Evolutionary conservation across 371 early-diverging fungal species (phyloP).

Genomic region (Apophysomyces variabilis): DNA sequence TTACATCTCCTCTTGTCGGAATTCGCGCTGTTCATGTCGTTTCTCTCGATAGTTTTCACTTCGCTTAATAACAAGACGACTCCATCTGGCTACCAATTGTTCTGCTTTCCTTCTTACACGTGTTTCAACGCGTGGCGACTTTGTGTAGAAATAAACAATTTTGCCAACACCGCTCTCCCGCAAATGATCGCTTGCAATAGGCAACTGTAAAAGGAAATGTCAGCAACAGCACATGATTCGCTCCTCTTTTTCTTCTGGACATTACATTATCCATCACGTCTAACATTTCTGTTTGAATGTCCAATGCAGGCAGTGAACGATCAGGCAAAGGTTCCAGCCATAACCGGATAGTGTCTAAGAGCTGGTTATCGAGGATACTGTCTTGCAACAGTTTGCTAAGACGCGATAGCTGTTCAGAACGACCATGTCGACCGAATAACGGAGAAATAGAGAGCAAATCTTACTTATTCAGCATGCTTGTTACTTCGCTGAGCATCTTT

Average conservation of each 20-base stretch:
- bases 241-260: no score
- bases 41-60: slow-evolving; percentile 81
- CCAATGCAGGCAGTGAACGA: slow-evolving; percentile 91
- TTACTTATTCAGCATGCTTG: slow-evolving; percentile 72
- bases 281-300: slow-evolving; percentile 89
- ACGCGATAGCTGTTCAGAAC: no score
- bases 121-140: slow-evolving; percentile 82
- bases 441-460: not conserved
- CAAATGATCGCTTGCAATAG: slow-evolving; percentile 87
- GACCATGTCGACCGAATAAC: no score
- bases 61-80: slow-evolving; percentile 82
- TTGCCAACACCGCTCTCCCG: slow-evolving; percentile 91
- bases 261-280: slow-evolving; percentile 71
- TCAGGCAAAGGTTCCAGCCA: slow-evolving; percentile 99
- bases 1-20: slow-evolving; percentile 47
- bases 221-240: not conserved
- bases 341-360: slow-evolving; percentile 84
- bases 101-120: slow-evolving; percentile 79
- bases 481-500: slow-evolving; percentile 76
- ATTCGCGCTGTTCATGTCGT: slow-evolving; percentile 41
- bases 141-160: slow-evolving; percentile 93
- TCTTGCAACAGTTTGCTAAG: slow-evolving; percentile 65
- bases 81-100: slow-evolving; percentile 87
- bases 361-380: slow-evolving; percentile 83
- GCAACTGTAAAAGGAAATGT: slow-evolving; percentile 50